Base-by-base conservation (phyloP, 2,329 filamentous ascomycete genomes). In the Colletotrichum sp. region DNA sequence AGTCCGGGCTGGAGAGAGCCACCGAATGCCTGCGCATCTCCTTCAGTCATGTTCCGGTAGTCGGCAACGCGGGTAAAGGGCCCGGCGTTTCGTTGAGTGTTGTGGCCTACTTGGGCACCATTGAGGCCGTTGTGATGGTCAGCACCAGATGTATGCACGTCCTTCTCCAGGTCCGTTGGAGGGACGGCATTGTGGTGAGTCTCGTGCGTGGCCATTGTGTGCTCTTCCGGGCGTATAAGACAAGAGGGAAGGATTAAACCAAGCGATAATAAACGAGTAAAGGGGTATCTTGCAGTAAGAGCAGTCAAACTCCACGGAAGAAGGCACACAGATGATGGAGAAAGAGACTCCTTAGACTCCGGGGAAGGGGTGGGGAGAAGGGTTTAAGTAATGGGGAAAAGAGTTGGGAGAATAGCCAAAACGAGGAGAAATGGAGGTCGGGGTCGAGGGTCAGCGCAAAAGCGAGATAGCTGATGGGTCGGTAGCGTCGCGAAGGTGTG, bases 1-100 rank as follows among this genome's bases (percentile, higher is more conserved):
- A 89, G 84, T 86, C 93, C 93, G 68, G 94, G 93, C 84, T 95
- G 93, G 84, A 95, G 92, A 81, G 93, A 92, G 86, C 93, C 93
- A 78, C 93, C 94, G 81, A 94, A 94, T 80, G 94, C 90, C 36
- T 80, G 80, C 26, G 83, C 81, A 8, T 77, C 32, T 36, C 59
- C 75, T 49, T 76, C 72, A 59, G 71, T 65, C 76, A 72, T 75
- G 68, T 71, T 78, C 39, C 59, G 74, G 70, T 76, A 76, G 70
- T 76, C 74, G 74, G 32, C 70, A 60, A 76, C 49, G 74, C 74
- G 74, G 74, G 70, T 68, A 15, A 68, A 76, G 10, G 74, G 74
- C 59, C 74, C 74, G 49, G n/a, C 36, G 13, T 73, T 34, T 77
- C 71, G 36, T 71, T 68, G 30, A 64, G 67, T 34, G 68, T 68